These are phyloP conservation scores for Phytophthora citrophthora DNA, from an alignment of 352 stramenopile genomes.

Conservation along the genomic window DNA sequence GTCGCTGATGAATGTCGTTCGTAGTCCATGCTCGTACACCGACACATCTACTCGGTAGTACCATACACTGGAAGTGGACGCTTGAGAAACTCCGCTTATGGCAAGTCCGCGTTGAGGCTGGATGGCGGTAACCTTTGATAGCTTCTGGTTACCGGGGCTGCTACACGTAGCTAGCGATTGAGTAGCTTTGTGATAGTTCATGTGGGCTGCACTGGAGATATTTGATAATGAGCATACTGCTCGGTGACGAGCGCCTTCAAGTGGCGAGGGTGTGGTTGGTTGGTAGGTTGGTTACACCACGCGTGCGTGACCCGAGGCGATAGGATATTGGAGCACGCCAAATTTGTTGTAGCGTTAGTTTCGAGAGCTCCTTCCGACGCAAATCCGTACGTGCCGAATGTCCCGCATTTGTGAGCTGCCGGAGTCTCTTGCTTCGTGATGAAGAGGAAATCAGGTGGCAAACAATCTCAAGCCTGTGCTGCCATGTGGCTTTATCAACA, in stretches of 20 bases:
- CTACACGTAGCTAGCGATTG: background rate
- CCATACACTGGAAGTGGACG: background rate
- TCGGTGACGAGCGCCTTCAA: background rate
- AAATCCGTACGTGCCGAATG: constrained; percentile 1
- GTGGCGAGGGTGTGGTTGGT: too few species aligned
- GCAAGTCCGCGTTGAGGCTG: background rate
- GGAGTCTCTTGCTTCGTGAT: background rate
- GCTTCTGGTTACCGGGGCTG: background rate
- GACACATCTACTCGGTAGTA: constrained; percentile 4
- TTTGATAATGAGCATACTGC: background rate
- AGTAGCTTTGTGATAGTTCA: background rate
- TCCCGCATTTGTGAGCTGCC: background rate
- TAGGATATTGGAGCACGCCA: too few species aligned
- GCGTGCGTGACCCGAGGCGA: background rate
- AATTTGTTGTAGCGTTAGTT: background rate
- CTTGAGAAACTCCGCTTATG: background rate
- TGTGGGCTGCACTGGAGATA: background rate
- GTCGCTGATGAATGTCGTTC: background rate
- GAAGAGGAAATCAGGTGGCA: background rate
- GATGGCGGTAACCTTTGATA: background rate
- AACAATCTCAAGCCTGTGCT: too few species aligned
- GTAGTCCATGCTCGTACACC: background rate
- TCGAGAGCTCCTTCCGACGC: background rate
- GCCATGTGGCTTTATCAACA: too few species aligned
- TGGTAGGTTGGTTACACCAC: background rate